These are phyloP conservation scores for Orbilia brochopaga DNA, from an alignment of 2,329 filamentous ascomycete genomes.

Conservation along the genomic window DNA sequence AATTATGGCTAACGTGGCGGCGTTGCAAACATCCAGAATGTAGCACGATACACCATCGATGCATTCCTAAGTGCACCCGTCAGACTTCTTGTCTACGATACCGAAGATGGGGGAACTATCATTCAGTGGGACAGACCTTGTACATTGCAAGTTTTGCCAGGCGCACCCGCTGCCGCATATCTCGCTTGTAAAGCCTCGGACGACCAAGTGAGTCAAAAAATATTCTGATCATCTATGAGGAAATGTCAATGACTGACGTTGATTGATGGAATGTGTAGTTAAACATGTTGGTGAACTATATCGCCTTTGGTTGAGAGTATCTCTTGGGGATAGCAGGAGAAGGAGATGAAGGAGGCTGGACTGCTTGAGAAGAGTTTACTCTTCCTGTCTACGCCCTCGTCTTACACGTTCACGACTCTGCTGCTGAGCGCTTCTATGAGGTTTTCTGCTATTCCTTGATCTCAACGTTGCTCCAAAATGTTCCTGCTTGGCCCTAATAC, in stretches of 20 bases:
- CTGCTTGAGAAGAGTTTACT: too few relatives aligned
- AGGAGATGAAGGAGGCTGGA: neutral
- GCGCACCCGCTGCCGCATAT: neutral
- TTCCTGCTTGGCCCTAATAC: too few relatives aligned
- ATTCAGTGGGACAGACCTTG: conserved; percentile 35
- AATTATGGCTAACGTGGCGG: neutral
- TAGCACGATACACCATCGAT: conserved; percentile 17
- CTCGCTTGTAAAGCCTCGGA: conserved; percentile 7
- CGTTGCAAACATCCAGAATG: neutral
- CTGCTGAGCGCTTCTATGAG: too few relatives aligned
- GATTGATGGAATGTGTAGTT: neutral
- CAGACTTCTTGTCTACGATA: conserved; percentile 27
- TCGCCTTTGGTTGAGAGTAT: conserved; percentile 1
- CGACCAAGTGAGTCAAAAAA: conserved; percentile 23
- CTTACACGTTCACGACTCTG: too few relatives aligned
- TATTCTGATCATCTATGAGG: neutral
- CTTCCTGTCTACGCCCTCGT: too few relatives aligned
- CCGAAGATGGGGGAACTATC: conserved; percentile 16
- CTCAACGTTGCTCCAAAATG: too few relatives aligned
- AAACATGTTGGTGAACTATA: neutral
- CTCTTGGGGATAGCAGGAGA: too few relatives aligned
- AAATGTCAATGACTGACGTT: neutral
- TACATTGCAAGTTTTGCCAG: conserved; percentile 11
- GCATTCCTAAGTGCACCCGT: conserved; percentile 27
- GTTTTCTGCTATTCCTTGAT: neutral